Base-by-base conservation (phyloP, 352 stramenopile genomes). In the Phytophthora hybrid region DNA sequence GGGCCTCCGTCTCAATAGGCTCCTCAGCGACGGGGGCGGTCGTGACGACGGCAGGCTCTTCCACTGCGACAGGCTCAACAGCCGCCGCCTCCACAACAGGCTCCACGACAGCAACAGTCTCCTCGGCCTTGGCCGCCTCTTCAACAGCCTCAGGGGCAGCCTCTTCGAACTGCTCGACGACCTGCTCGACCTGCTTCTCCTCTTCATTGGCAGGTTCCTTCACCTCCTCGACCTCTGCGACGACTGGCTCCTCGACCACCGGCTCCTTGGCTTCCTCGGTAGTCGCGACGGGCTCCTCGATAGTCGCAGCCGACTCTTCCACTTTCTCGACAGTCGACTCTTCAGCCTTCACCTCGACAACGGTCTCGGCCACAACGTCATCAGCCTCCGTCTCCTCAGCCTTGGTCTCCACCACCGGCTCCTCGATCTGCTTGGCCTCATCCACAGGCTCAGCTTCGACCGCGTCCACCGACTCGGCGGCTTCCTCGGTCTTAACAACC, bases 261-360 rank as follows among this genome's bases (percentile, higher is more conserved):
- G 56, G 18, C 31, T 68, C 58, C 59, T 73, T 55, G 1, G 11
- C 13, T 9, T 73, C 41, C 46, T 71, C 55, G 23, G 37, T 68
- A 7, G 63, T 74, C 52, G 51, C 32, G 60, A 37, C 55, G 13
- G 14, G 32, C 9, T 59, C 21, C 53, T 69, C 66, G 23, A 16
- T 69, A 68, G 59, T 71, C 54, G 54, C 52, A 49, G 32, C 11
- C 56, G 34, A 31, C 32, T 67, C 62, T 55, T 58, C 44, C 23
- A 63, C 61, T 44, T 63, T 49, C 31, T 71, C 55, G 44, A 32
- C 55, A 59, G 49, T 46, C 32, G 54, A 13, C 49, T 64, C 61
- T 19, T 31, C 21, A 49, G 14, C 41, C 41, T n/a, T 19, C 32
- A 65, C 56, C 18, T 66, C 47, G 23, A 56, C 52, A 18, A 44